These are phyloP conservation scores for Ochetophila trinervis DNA, from an alignment of 306 rosid species.

Conservation along the genomic window DNA sequence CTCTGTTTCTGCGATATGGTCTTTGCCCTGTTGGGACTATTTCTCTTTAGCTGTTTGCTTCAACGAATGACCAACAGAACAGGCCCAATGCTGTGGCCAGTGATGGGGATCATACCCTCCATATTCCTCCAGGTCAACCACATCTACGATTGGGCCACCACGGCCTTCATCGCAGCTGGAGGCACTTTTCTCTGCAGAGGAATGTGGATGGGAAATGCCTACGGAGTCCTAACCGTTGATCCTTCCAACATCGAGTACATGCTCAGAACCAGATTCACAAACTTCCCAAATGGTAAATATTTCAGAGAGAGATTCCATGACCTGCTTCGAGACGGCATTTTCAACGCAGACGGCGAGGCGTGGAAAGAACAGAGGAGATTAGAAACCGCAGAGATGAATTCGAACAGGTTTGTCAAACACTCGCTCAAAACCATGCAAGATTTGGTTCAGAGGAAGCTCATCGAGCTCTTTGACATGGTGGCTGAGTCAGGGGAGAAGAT, in stretches of 20 bases:
- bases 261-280: slow-evolving; percentile 40
- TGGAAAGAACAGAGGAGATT: slow-evolving; percentile 42
- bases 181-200: slow-evolving; percentile 46
- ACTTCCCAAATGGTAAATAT: slow-evolving; percentile 46
- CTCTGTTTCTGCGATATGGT: slow-evolving; percentile 23
- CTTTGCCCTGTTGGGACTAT: slow-evolving; percentile 23
- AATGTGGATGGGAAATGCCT: slow-evolving; percentile 27
- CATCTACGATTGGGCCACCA: slow-evolving; percentile 36
- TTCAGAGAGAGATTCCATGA: slow-evolving; percentile 37
- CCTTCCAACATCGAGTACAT: slow-evolving; percentile 41
- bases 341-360: slow-evolving; percentile 36
- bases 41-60: slow-evolving; percentile 23
- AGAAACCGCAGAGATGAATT: slow-evolving; percentile 39
- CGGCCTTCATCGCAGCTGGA: slow-evolving; percentile 33
- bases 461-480: slow-evolving; percentile 25
- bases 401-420: slow-evolving; percentile 18
- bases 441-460: slow-evolving; percentile 34
- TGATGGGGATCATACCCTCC: slow-evolving; percentile 36
- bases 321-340: slow-evolving; percentile 45
- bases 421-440: slow-evolving; percentile 27
- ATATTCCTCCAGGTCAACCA: slow-evolving; percentile 15
- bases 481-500: slow-evolving; percentile 11
- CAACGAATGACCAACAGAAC: slow-evolving; percentile 31
- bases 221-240: slow-evolving; percentile 36
- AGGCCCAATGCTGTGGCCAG: slow-evolving; percentile 48